Evolutionary conservation across 495 filamentous ascomycete species (phyloP), one percentile per base, ranked within the genome.

Genomic region (Evansstolkia leycettana): DNA sequence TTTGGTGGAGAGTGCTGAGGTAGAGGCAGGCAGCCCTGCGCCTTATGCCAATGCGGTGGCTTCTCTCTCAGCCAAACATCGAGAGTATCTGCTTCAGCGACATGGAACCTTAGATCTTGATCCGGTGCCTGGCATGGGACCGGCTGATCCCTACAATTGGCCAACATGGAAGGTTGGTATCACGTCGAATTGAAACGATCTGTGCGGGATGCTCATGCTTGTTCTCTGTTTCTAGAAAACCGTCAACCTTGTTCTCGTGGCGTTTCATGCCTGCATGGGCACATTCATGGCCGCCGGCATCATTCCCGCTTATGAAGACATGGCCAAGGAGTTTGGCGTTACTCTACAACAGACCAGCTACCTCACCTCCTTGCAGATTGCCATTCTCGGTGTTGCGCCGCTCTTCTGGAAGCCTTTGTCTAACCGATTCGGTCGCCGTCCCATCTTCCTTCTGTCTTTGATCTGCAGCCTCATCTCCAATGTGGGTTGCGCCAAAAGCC

Each of bases 91-190:
- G 29, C 47, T 74, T 6, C 43, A 64, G 32, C 62, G 65, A 26
- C 70, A 75, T 60, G 70, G 70, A 17, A 73, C 70, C 7, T 36
- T 69, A 26, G 62, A 71, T 15, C 57, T 75, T 5, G 65, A 70
- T 40, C 70, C 71, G 7, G 47, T 75, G 5, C 71, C 71, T 11
- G 48, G 58, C 20, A 57, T 62, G 48, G 56, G 54, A 30, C 53
- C 59, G 19, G 65, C 59, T n/a, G 71, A 74, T 42, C 71, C 71
- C 25, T 68, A 65, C 40, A 73, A 75, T 40, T 74, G 71, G 71
- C 59, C 67, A 11, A 46, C 48, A 31, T 72, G 68, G 69, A 73
- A 73, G 59, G 69, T 72, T 39, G 43, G 48, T 16, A 23, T 23
- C 5, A 23, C n/a, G n/a, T n/a, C n/a, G n/a, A n/a, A n/a, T n/a